Conservation (phyloP, 257 asterid species). For the Orobanche coerulescens region DNA sequence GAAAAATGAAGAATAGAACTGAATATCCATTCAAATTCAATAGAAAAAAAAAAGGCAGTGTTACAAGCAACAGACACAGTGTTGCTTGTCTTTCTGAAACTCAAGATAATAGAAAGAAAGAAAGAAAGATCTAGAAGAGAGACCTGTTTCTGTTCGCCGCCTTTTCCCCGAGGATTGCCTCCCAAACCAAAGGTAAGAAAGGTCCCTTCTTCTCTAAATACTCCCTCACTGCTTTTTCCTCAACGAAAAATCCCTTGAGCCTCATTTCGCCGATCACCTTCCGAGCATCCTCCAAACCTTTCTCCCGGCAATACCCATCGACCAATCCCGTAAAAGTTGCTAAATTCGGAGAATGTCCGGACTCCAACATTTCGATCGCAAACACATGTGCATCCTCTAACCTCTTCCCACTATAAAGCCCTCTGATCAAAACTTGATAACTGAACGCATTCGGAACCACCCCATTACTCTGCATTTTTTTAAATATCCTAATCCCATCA, state of each 20-base stretch:
- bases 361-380: slow-evolving; percentile 56
- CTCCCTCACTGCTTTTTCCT: slow-evolving; percentile 59
- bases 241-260: slow-evolving; percentile 53
- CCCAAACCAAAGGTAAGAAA: slow-evolving; percentile 74
- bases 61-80: slow-evolving; percentile 3
- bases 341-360: slow-evolving; percentile 64
- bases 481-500: slow-evolving; percentile 61
- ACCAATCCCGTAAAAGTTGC: slow-evolving; percentile 55
- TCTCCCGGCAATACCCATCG: slow-evolving; percentile 58
- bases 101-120: not conserved
- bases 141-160: slow-evolving; percentile 46
- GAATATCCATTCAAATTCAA: not conserved
- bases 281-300: slow-evolving; percentile 59
- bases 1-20: not conserved
- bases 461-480: slow-evolving; percentile 64
- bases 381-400: slow-evolving; percentile 56
- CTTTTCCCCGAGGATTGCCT: slow-evolving; percentile 71
- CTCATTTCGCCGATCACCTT: slow-evolving; percentile 36
- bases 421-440: slow-evolving; percentile 49
- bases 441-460: slow-evolving; percentile 58
- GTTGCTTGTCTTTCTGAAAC: not conserved
- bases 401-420: slow-evolving; percentile 47
- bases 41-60: not conserved
- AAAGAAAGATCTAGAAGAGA: slow-evolving; percentile 23
- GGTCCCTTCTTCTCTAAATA: slow-evolving; percentile 79